Evolutionary conservation across 1,284 basidiomycete genomes (phyloP).

Genomic region (Ceratobasidium sp.): DNA sequence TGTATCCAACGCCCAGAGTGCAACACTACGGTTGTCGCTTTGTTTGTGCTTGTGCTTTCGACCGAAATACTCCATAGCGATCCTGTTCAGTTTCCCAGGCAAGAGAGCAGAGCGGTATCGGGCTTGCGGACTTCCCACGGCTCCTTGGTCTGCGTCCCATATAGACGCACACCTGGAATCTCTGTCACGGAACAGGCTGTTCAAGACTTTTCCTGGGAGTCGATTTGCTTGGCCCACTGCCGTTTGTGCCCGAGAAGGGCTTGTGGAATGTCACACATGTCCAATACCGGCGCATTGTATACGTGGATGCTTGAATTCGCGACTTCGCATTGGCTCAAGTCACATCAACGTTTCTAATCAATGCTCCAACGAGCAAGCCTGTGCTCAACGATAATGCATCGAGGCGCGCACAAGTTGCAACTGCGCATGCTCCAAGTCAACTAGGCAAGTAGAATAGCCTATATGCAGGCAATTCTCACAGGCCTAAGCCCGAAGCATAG

Average conservation of each 20-base stretch:
- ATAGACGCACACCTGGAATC: constrained; percentile 3
- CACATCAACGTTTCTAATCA: neutral
- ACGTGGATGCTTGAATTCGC: neutral
- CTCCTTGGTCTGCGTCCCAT: neutral
- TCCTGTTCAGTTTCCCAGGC: constrained; percentile 25
- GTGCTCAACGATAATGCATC: neutral
- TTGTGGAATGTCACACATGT: constrained; percentile 18
- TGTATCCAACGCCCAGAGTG: constrained; percentile 22
- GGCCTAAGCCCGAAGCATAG: neutral
- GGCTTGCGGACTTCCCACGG: constrained; percentile 32
- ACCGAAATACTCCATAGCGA: neutral
- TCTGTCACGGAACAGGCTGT: constrained; percentile 18
- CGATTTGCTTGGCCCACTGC: constrained; percentile 22
- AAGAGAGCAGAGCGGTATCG: constrained; percentile 28
- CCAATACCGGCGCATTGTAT: neutral
- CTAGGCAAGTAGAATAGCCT: too few species aligned
- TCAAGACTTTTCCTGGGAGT: constrained; percentile 38
- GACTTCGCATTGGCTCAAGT: neutral
- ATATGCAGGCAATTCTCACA: constrained; percentile 13
- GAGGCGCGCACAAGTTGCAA: neutral
- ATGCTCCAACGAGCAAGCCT: neutral
- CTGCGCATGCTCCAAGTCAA: constrained; percentile 5
- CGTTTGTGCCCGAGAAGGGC: constrained; percentile 27
- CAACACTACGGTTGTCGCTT: neutral
- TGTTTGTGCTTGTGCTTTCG: constrained; percentile 5